Base-by-base conservation (phyloP, 164 flowering plant species). In the Platanus orientalis region DNA sequence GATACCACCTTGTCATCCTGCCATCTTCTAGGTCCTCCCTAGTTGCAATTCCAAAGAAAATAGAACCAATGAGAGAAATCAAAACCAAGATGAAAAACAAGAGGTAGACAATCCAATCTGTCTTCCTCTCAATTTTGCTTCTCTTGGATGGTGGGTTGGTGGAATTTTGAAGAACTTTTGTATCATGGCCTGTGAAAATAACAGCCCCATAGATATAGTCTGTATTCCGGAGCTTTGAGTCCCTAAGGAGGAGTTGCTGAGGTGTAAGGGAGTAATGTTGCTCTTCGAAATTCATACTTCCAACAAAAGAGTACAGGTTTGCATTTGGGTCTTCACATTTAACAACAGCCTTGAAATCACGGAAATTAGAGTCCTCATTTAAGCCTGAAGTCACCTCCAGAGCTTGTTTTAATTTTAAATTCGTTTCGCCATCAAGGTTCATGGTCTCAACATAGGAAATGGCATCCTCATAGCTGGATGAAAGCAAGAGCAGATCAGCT, bases 281-380 rank as follows among this genome's bases (percentile, higher is more conserved):
- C 1, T 68, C 81, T 45, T 78, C 60, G 65, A 70, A 79, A 51
- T 54, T 23, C 58, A 88, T 54, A 68, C 82, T 83, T 71, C 97
- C 97, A 61, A 87, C 67, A 62, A 91, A 91, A 9, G 90, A 69
- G 70, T 87, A 89, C 34, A 91, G 81, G 58, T 85, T 80, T 54
- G 84, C 97, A 72, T 91, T 91, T 70, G 97, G 97, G 62, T 91
- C 97, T 77, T 91, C 97, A 74, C 94, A 89, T 69, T 83, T 83
- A 56, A 89, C 66, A 25, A 83, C 70, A 19, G 90, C 94, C 62
- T 59, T 79, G 59, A 87, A 87, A 0, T 78, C 53, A 62, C 65
- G 54, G 14, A 91, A 66, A n/a, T n/a, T n/a, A n/a, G n/a, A n/a
- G 39, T 87, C 88, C 56, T 81, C 84, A 1, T 40, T 67, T 32